Base-by-base conservation (phyloP, 2,329 filamentous ascomycete genomes). In the Raffaelea deltoideospora region DNA sequence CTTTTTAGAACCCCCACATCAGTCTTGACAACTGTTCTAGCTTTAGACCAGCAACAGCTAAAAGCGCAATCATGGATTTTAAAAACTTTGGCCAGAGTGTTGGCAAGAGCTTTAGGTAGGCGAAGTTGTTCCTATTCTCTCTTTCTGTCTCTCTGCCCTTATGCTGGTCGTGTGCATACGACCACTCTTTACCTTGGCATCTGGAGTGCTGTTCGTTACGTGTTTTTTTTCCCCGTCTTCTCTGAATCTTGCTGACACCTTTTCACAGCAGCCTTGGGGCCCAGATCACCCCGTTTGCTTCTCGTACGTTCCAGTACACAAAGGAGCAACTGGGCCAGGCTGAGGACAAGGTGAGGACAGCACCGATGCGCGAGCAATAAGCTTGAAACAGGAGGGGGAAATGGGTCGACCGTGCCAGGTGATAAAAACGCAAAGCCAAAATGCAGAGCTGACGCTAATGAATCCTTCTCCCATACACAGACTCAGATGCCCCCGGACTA, bases 401-500 rank as follows among this genome's bases (percentile, higher is more conserved):
- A 10, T n/a, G n/a, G n/a, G n/a, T n/a, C n/a, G n/a, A n/a, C n/a
- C n/a, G n/a, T n/a, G n/a, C n/a, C n/a, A n/a, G n/a, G n/a, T n/a
- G n/a, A n/a, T n/a, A n/a, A n/a, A n/a, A n/a, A 35, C 26, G 32
- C 29, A 23, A 27, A 19, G 3, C 7, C 30, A 24, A n/a, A 31
- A 10, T 19, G 27, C 26, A 36, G 38, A 43, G 30, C 30, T 33
- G n/a, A 28, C 24, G 14, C 24, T 9, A 9, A 9, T 9, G 9
- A n/a, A 7, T 10, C 15, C 30, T 18, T n/a, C 28, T 30, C 5
- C 6, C 7, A 10, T 6, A 18, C 20, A 33, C 50, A 93, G 85
- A 98, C 90, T 45, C 81, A 96, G 64, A 83, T 98, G 31, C 90
- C 90, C 32, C 79, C 87, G 48, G 90, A 96, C 62, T 98, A 98